Evolutionary conservation across 2,329 filamentous ascomycete genomes (phyloP).

Genomic region (Elsinoe batatas): DNA sequence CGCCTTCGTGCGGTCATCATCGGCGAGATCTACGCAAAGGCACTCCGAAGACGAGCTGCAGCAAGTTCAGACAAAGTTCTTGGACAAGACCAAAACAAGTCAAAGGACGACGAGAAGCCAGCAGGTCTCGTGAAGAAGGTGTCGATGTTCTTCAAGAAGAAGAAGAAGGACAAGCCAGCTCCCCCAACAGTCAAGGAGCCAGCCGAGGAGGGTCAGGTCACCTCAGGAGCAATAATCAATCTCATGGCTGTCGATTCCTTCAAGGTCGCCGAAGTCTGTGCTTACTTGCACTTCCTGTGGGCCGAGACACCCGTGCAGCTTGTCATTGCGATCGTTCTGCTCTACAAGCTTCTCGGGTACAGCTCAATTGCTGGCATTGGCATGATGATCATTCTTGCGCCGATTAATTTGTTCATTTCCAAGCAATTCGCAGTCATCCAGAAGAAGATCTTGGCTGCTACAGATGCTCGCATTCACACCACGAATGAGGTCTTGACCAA

Average conservation of each 20-base stretch:
- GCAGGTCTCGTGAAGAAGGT: not conserved
- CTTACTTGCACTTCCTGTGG: slow-evolving; percentile 93
- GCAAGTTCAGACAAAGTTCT: slow-evolving; percentile 63
- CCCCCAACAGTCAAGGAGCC: slow-evolving; percentile 28
- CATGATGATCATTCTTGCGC: slow-evolving; percentile 80
- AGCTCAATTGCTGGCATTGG: slow-evolving; percentile 90
- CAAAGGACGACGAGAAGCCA: slow-evolving; percentile 19
- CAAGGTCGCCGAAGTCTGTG: slow-evolving; percentile 90
- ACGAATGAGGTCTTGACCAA: slow-evolving; percentile 97
- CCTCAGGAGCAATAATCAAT: slow-evolving; percentile 97
- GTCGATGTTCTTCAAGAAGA: slow-evolving; percentile 33
- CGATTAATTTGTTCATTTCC: slow-evolving; percentile 82
- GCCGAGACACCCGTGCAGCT: slow-evolving; percentile 85
- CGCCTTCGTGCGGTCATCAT: slow-evolving; percentile 89
- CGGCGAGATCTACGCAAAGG: slow-evolving; percentile 94
- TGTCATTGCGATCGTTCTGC: slow-evolving; percentile 64
- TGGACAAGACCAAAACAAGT: slow-evolving; percentile 40
- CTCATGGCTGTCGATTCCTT: slow-evolving; percentile 99
- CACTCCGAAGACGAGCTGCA: slow-evolving; percentile 79
- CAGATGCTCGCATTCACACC: slow-evolving; percentile 88
- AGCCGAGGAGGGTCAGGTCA: slow-evolving; percentile 58
- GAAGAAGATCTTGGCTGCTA: slow-evolving; percentile 83
- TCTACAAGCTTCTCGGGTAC: slow-evolving; percentile 83
- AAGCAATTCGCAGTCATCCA: slow-evolving; percentile 77
- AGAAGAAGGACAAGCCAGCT: slow-evolving; percentile 38